Evolutionary conservation across 2,329 filamentous ascomycete genomes (phyloP), one percentile per base, ranked within the genome.

Genomic region (Teratosphaeria destructans): DNA sequence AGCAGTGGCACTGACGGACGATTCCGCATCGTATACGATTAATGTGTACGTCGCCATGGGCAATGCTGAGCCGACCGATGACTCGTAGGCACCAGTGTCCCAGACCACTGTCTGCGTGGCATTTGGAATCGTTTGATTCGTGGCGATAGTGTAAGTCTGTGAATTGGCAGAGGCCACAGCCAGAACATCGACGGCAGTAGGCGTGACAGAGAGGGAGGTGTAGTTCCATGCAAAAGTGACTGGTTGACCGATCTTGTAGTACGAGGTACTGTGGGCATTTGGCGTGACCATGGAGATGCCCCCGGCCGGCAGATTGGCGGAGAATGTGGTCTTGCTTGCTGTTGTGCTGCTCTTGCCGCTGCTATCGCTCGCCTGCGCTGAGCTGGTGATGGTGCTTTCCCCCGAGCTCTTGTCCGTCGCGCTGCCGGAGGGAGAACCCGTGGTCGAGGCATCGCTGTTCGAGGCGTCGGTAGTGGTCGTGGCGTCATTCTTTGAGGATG

Each of bases 151-250:
- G 70, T 87, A 87, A 43, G 79, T 82, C 54, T 77, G 77, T 60
- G 78, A 75, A 72, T 86, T 86, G 61, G 76, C 71, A 39, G 78
- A 78, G 76, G 84, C 86, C 11, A 79, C 80, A 1, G 85, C 85
- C 52, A 86, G 73, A 43, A 87, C 78, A 65, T 87, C 83, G 65
- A 88, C 75, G 52, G 78, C 79, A 1, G 77, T 76, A 0, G 85
- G 85, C 0, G 81, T 83, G 19, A 81, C 76, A 23, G 76, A 79
- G 27, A 87, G 74, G 11, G 82, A 85, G 14, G 85, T 88, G 73
- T 86, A 87, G 72, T 88, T 87, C 85, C 85, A 88, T 23, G 77
- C 80, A 65, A 87, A 85, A 0, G 84, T 86, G 34, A 86, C 74
- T 61, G 76, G 78, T 53, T 86, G 78, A 55, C 54, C 60, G 64